These are phyloP conservation scores for Aspergillus diversus DNA, from an alignment of 495 filamentous ascomycete genomes.

Conservation along the genomic window DNA sequence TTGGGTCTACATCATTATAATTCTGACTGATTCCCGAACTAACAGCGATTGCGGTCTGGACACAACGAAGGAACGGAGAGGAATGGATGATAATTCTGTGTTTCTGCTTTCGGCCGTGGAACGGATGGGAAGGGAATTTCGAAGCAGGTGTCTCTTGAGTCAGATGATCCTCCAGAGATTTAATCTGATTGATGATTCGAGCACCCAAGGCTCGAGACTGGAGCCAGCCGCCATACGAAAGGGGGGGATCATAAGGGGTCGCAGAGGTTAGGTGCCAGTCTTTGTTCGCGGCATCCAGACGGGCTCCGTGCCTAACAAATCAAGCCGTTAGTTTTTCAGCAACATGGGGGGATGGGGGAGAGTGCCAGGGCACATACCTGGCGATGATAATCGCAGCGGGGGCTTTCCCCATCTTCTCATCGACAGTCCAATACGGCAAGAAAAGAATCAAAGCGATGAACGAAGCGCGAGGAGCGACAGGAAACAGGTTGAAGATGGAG, in stretches of 20 bases:
- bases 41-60: constrained; percentile 91
- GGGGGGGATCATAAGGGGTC: constrained; percentile 91
- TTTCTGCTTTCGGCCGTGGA: constrained; percentile 23
- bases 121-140: constrained; percentile 22
- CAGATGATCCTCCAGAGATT: constrained; percentile 36
- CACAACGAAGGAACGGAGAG: constrained; percentile 88
- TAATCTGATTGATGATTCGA: constrained; percentile 76
- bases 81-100: constrained; percentile 80
- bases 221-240: constrained; percentile 93
- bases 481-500: background rate
- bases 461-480: background rate
- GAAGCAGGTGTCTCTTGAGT: constrained; percentile 25
- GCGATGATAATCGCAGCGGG: constrained; percentile 79
- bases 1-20: constrained; percentile 29
- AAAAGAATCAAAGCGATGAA: background rate
- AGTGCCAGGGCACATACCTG: constrained; percentile 56
- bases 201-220: constrained; percentile 79
- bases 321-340: constrained; percentile 10
- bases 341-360: background rate
- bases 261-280: constrained; percentile 95
- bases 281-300: constrained; percentile 90
- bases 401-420: constrained; percentile 52
- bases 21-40: constrained; percentile 83
- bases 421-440: constrained; percentile 2
- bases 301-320: constrained; percentile 75